These are phyloP conservation scores for Escovopsis sp. DNA, from an alignment of 2,329 filamentous ascomycete species.

Conservation along the genomic window DNA sequence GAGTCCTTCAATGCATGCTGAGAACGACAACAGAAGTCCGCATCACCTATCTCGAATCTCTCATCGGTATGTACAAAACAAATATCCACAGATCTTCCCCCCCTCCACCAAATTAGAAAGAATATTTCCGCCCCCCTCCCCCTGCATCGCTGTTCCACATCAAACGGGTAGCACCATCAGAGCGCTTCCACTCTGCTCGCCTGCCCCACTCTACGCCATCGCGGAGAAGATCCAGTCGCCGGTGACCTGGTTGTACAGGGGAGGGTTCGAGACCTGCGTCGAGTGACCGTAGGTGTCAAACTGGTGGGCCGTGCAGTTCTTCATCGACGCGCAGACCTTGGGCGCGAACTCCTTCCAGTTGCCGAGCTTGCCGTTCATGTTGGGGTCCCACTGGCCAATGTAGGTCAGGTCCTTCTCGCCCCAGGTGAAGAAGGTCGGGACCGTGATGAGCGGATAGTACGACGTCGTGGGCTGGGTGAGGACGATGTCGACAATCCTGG, in stretches of 20 bases:
- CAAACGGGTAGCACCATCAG: too few relatives aligned
- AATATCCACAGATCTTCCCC: too few relatives aligned
- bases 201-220: too few relatives aligned
- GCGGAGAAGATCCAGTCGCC: conserved; percentile 21
- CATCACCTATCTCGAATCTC: too few relatives aligned
- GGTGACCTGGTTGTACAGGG: conserved; percentile 29
- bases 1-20: too few relatives aligned
- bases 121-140: too few relatives aligned
- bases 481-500: conserved; percentile 39
- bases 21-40: too few relatives aligned
- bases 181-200: too few relatives aligned
- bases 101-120: too few relatives aligned
- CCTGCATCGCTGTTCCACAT: too few relatives aligned
- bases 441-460: conserved; percentile 30
- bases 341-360: conserved; percentile 35
- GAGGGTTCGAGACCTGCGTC: conserved; percentile 37
- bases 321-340: conserved; percentile 27
- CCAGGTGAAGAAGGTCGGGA: conserved; percentile 33
- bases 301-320: conserved; percentile 28
- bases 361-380: conserved; percentile 29
- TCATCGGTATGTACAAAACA: too few relatives aligned
- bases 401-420: conserved; percentile 39
- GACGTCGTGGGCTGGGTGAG: conserved; percentile 36
- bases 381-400: conserved; percentile 36
- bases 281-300: conserved; percentile 36